phyloP scores from a whole-genome alignment of 345 rosid genomes.

The Acer campestre region DNA sequence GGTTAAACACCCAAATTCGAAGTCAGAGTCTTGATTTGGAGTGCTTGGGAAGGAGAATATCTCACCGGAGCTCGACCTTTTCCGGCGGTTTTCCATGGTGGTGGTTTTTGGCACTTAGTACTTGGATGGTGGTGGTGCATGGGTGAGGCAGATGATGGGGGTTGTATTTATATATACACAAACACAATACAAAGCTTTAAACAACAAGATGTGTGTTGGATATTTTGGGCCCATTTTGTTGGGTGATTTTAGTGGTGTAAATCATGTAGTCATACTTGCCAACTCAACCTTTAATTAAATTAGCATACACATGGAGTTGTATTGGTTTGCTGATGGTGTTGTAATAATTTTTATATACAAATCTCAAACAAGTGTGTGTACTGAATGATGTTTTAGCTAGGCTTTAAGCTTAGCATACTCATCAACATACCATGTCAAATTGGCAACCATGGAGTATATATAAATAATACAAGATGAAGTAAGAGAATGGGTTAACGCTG shows the following conservation, averaged over 20 bases:
- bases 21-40: slow-evolving; percentile 47
- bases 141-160: not conserved
- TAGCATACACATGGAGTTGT: slow-evolving; percentile 8
- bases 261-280: slow-evolving; percentile 34
- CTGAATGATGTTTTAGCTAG: slow-evolving; percentile 23
- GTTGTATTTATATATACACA: slow-evolving; percentile 24
- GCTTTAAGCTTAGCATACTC: slow-evolving; percentile 1
- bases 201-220: slow-evolving; percentile 4
- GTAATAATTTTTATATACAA: slow-evolving; percentile 15
- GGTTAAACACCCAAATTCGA: slow-evolving; percentile 67
- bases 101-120: not conserved
- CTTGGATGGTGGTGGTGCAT: not conserved
- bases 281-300: slow-evolving; percentile 20
- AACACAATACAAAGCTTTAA: not conserved
- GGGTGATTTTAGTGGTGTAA: slow-evolving; percentile 20
- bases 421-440: slow-evolving; percentile 15
- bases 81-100: slow-evolving; percentile 35
- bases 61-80: slow-evolving; percentile 29
- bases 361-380: slow-evolving; percentile 15
- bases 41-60: slow-evolving; percentile 51
- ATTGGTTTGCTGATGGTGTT: not conserved
- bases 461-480: not conserved
- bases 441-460: not conserved
- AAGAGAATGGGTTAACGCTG: not conserved
- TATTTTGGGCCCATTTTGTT: slow-evolving; percentile 5